A percentile compares a stretch with the other conserved stretches of the same genome.
Conservation (phyloP, 257 asterid species). For the Lavandula angustifolia region DNA sequence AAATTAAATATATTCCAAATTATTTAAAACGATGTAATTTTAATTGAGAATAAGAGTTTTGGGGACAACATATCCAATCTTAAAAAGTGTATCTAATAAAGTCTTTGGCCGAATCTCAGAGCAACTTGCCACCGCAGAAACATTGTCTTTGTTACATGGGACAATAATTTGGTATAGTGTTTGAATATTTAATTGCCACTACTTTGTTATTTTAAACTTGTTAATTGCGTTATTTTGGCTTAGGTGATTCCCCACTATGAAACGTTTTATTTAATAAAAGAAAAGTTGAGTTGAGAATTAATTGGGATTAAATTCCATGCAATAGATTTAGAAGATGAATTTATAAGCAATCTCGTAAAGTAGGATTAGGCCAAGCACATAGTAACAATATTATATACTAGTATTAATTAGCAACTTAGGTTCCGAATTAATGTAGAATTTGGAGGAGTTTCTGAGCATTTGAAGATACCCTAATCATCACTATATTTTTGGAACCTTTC, state of each 20-base stretch:
- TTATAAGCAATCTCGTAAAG: conserved; percentile 20
- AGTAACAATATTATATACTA: background rate
- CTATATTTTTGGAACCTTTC: background rate
- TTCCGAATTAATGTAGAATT: too few relatives aligned
- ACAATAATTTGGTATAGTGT: conserved; percentile 7
- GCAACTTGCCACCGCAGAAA: conserved; percentile 64
- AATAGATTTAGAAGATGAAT: conserved; percentile 29
- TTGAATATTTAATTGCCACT: conserved; percentile 33
- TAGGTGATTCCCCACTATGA: conserved; percentile 45
- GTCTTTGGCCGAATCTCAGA: conserved; percentile 46
- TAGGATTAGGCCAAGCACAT: conserved; percentile 11
- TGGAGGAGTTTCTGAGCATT: too few relatives aligned
- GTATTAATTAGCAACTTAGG: background rate
- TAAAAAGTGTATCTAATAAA: conserved; percentile 24
- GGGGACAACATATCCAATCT: too few relatives aligned
- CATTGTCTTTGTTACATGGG: background rate
- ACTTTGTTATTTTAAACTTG: conserved; percentile 22
- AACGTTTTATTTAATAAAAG: conserved; percentile 27
- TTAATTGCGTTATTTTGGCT: conserved; percentile 26
- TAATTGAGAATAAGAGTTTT: too few relatives aligned
- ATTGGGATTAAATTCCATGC: conserved; percentile 37
- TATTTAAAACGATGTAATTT: too few relatives aligned
- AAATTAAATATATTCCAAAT: too few relatives aligned
- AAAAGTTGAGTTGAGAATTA: conserved; percentile 39
- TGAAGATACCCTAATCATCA: too few relatives aligned